A percentile compares a stretch with the other conserved stretches of the same genome.
These are phyloP conservation scores for Penicillium antarcticum DNA, from an alignment of 495 filamentous ascomycete species.

Conservation along the genomic window DNA sequence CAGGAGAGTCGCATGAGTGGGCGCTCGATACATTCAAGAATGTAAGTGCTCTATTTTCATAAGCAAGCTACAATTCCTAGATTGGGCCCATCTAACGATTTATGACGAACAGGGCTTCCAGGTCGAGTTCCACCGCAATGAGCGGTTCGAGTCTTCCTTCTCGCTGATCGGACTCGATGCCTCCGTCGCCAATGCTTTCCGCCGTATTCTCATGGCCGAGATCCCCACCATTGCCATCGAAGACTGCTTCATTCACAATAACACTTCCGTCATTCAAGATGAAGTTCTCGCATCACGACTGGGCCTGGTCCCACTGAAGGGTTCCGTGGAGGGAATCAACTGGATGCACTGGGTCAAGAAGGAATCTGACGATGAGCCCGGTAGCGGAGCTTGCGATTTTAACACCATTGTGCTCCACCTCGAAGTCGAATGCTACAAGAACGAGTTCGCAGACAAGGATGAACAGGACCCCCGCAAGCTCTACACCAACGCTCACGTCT, in stretches of 20 bases:
- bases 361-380: slow-evolving; percentile 50
- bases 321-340: slow-evolving; percentile 67
- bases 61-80: neutral
- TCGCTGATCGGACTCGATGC: slow-evolving; percentile 90
- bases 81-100: slow-evolving; percentile 7
- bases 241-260: slow-evolving; percentile 84
- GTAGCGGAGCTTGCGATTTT: slow-evolving; percentile 57
- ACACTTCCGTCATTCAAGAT: slow-evolving; percentile 96
- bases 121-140: slow-evolving; percentile 80
- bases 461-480: slow-evolving; percentile 78
- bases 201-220: slow-evolving; percentile 93
- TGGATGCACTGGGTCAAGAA: slow-evolving; percentile 76
- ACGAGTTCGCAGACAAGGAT: slow-evolving; percentile 60
- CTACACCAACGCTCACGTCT: slow-evolving; percentile 83
- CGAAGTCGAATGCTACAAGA: slow-evolving; percentile 71
- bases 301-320: slow-evolving; percentile 85
- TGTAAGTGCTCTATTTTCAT: slow-evolving; percentile 26
- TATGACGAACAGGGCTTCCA: slow-evolving; percentile 51
- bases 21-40: slow-evolving; percentile 68
- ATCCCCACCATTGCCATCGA: slow-evolving; percentile 94
- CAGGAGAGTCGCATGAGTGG: slow-evolving; percentile 89
- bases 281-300: slow-evolving; percentile 89
- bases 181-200: slow-evolving; percentile 94
- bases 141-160: slow-evolving; percentile 72
- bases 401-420: slow-evolving; percentile 78